phyloP scores from a whole-genome alignment of 768 basidiomycete species.

The Cantharellus anzutake region DNA sequence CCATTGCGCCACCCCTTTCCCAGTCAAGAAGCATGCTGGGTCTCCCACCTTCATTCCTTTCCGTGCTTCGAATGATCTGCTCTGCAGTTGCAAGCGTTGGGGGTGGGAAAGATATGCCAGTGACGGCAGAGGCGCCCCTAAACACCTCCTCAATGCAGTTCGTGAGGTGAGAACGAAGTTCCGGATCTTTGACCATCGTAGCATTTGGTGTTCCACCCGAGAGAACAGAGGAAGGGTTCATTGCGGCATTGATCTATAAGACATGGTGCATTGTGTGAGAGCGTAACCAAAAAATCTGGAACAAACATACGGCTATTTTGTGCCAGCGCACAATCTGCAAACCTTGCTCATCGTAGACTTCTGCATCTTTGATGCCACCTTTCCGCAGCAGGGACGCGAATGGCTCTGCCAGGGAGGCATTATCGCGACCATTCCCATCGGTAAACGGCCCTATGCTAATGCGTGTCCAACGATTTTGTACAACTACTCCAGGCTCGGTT shows the following conservation, averaged over 20 bases:
- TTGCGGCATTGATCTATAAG: constrained; percentile 13
- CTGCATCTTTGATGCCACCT: constrained; percentile 10
- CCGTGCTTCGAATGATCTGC: too few species aligned
- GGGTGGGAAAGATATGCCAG: too few species aligned
- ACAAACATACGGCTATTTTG: constrained; percentile 11
- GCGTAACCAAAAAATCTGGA: too few species aligned
- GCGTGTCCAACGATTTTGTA: constrained; percentile 17
- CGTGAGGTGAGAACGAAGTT: too few species aligned
- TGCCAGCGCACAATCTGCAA: constrained; percentile 17
- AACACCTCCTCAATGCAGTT: too few species aligned
- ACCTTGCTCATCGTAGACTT: constrained; percentile 13
- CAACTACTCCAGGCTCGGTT: constrained; percentile 11
- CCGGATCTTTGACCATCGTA: too few species aligned
- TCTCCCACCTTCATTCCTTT: too few species aligned
- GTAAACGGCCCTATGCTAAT: constrained; percentile 15
- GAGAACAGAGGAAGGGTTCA: constrained; percentile 16
- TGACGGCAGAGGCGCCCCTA: too few species aligned
- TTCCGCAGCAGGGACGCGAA: constrained; percentile 12
- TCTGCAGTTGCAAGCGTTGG: too few species aligned
- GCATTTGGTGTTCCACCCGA: too few species aligned
- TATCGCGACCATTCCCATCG: constrained; percentile 2
- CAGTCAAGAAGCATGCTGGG: too few species aligned
- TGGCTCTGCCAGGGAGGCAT: not conserved
- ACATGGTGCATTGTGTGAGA: not conserved
- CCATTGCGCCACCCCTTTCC: too few species aligned